These are phyloP conservation scores for Backusella sp. DNA, from an alignment of 192 early-diverging fungal genomes.

Conservation along the genomic window DNA sequence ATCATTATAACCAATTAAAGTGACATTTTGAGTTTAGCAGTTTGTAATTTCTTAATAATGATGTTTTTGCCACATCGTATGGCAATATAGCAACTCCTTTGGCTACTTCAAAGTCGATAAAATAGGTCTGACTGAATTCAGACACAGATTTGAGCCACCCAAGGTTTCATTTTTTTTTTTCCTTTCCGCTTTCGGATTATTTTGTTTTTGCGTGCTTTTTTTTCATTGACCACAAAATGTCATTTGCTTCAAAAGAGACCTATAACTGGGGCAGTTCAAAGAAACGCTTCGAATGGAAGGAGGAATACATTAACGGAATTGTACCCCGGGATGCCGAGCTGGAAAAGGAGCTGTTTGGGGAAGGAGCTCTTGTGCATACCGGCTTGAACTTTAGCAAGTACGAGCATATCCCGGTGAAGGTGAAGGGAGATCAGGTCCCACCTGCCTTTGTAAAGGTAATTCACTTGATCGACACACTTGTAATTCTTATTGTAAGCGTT, in stretches of 20 bases:
- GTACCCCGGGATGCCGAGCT: slow-evolving; percentile 58
- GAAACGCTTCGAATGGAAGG: slow-evolving; percentile 53
- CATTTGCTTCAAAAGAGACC: neutral
- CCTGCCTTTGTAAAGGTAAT: slow-evolving; percentile 44
- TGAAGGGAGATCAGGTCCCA: slow-evolving; percentile 53
- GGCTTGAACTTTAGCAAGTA: slow-evolving; percentile 83
- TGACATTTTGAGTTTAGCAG: no score
- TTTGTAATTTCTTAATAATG: no score
- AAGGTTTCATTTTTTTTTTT: no score
- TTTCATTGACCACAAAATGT: neutral
- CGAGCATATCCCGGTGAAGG: slow-evolving; percentile 62
- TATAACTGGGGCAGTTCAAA: slow-evolving; percentile 48
- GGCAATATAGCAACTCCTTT: no score
- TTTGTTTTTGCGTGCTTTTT: neutral
- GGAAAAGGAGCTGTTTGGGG: slow-evolving; percentile 62
- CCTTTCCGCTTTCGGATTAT: no score
- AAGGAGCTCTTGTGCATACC: slow-evolving; percentile 56
- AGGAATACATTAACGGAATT: slow-evolving; percentile 52
- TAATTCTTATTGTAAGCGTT: neutral
- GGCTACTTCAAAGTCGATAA: no score
- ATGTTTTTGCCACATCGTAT: no score
- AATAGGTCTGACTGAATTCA: no score
- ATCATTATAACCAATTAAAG: no score
- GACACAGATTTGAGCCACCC: no score
- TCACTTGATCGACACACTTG: slow-evolving; percentile 20